These are phyloP conservation scores for Agaricales sp. DNA, from an alignment of 1,284 basidiomycete species.

Conservation along the genomic window DNA sequence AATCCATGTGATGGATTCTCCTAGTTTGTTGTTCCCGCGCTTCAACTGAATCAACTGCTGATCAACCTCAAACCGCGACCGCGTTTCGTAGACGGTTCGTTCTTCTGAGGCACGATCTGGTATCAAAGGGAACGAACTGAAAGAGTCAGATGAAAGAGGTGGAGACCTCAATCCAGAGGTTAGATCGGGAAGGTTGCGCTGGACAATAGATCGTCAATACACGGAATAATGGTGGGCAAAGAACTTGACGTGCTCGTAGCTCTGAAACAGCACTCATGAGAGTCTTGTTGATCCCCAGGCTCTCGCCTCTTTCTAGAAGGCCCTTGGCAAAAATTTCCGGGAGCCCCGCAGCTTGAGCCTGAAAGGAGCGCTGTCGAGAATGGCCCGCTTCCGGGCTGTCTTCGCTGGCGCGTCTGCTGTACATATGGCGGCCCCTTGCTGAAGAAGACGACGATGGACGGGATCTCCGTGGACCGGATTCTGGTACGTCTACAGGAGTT, in stretches of 20 bases:
- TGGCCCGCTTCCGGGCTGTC: constrained; percentile 16
- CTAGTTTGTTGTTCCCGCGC: constrained; percentile 46
- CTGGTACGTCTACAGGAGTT: constrained; percentile 58
- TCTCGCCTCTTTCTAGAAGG: constrained; percentile 66
- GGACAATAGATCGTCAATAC: constrained; percentile 8
- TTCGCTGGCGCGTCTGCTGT: constrained; percentile 12
- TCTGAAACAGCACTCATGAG: constrained; percentile 70
- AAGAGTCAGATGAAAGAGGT: constrained; percentile 28
- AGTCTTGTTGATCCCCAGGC: constrained; percentile 70
- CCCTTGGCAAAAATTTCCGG: constrained; percentile 66
- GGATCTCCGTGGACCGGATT: constrained; percentile 23
- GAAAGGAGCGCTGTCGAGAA: constrained; percentile 31
- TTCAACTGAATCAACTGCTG: constrained; percentile 43
- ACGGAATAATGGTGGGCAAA: constrained; percentile 2
- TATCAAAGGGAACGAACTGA: constrained; percentile 47
- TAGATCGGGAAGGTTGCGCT: constrained; percentile 81
- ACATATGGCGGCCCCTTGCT: constrained; percentile 4
- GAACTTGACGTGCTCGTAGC: constrained; percentile 39
- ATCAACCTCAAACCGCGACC: constrained; percentile 56
- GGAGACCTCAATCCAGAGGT: constrained; percentile 56
- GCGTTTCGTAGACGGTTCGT: constrained; percentile 51
- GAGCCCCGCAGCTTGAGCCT: constrained; percentile 30
- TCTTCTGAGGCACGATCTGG: constrained; percentile 48
- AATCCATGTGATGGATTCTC: constrained; percentile 60
- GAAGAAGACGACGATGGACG: neutral